Evolutionary conservation across 495 filamentous ascomycete species (phyloP).

Genomic region (Penicillium pancosmium): DNA sequence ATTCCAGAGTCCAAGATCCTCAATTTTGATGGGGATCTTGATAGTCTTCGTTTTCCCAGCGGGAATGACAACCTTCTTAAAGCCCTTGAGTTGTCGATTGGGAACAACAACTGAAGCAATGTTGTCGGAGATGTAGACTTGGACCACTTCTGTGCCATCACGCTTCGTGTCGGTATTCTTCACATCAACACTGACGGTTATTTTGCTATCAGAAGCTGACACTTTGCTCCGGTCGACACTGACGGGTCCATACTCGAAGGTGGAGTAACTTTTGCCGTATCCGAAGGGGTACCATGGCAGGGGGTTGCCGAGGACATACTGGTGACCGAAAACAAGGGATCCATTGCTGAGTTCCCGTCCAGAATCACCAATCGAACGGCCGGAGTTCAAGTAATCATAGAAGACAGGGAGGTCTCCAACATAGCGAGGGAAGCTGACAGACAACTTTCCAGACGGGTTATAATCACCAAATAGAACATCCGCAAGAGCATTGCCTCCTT

Average conservation of each 20-base stretch:
- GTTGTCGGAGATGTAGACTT: conserved; percentile 65
- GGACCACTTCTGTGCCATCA: conserved; percentile 68
- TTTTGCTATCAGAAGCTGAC: conserved; percentile 38
- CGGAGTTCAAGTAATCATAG: conserved; percentile 72
- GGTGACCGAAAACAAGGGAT: conserved; percentile 63
- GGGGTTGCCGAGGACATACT: conserved; percentile 64
- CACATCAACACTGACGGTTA: conserved; percentile 56
- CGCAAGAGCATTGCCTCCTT: conserved; percentile 63
- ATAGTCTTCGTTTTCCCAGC: conserved; percentile 63
- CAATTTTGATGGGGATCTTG: conserved; percentile 52
- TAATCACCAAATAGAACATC: conserved; percentile 70
- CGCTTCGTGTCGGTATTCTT: conserved; percentile 55
- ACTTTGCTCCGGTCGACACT: conserved; percentile 47
- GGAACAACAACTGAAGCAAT: conserved; percentile 66
- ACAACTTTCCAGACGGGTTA: conserved; percentile 68
- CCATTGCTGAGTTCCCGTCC: conserved; percentile 56
- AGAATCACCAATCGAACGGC: conserved; percentile 51
- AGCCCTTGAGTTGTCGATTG: conserved; percentile 67
- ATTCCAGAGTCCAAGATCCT: conserved; percentile 61
- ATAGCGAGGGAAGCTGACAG: conserved; percentile 65
- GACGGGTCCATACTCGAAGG: conserved; percentile 57
- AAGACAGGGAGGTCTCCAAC: conserved; percentile 68
- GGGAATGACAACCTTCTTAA: conserved; percentile 64
- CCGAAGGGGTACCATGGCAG: conserved; percentile 67
- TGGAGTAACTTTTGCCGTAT: conserved; percentile 68